Percentiles rank a stretch among this genome's conserved stretches.
Conservation (phyloP, 352 stramenopile genomes). For the Lagenidium sp. region DNA sequence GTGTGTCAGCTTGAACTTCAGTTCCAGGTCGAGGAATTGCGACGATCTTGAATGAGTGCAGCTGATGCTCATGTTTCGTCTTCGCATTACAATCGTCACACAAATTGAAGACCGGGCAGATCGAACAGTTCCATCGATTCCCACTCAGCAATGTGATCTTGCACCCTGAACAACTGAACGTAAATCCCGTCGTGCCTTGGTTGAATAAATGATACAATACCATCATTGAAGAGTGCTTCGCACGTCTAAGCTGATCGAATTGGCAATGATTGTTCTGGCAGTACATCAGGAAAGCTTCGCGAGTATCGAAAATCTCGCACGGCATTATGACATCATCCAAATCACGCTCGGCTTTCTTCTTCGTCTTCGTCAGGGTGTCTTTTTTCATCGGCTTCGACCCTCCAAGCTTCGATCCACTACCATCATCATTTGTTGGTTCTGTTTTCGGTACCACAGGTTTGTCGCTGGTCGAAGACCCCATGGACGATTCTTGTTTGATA, state of each 20-base stretch:
- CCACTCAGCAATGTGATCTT: conserved; percentile 92
- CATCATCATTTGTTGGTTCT: conserved; percentile 7
- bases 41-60: conserved; percentile 92
- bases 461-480: conserved; percentile 6
- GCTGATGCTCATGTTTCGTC: conserved; percentile 88
- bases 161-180: conserved; percentile 94
- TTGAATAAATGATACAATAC: conserved; percentile 86
- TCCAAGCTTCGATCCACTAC: too few species aligned
- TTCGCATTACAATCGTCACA: conserved; percentile 93
- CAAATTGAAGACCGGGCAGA: conserved; percentile 94
- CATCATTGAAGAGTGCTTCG: conserved; percentile 83
- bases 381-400: conserved; percentile 10
- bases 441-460: neutral
- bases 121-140: conserved; percentile 94
- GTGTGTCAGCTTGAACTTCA: conserved; percentile 21
- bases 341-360: conserved; percentile 31
- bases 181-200: conserved; percentile 95
- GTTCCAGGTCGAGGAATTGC: conserved; percentile 59
- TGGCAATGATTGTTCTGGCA: conserved; percentile 87
- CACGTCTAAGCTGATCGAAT: conserved; percentile 73
- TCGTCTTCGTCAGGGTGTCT: conserved; percentile 26
- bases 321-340: conserved; percentile 93
- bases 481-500: neutral
- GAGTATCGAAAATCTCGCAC: conserved; percentile 94
- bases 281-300: conserved; percentile 86